These are phyloP conservation scores for Cladophialophora yegresii DNA, from an alignment of 2,329 filamentous ascomycete species.

Conservation along the genomic window DNA sequence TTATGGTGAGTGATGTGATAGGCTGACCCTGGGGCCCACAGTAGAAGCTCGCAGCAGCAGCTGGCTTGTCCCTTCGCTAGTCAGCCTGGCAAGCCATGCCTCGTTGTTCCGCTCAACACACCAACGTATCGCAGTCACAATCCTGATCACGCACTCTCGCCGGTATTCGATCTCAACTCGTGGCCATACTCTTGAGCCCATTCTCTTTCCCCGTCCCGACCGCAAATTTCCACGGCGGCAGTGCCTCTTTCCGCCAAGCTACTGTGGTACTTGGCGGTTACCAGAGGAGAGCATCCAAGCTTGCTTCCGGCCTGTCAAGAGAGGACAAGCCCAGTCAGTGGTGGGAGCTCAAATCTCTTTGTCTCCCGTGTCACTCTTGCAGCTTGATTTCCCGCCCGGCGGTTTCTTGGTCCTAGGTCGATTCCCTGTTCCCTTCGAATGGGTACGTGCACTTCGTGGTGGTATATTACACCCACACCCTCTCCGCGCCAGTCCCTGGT, in stretches of 20 bases:
- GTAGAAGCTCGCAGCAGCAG: conserved; percentile 4
- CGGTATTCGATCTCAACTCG: background rate
- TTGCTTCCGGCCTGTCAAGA: background rate
- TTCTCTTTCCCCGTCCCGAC: background rate
- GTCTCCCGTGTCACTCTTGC: background rate
- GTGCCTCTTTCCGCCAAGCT: conserved; percentile 3
- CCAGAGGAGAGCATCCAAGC: conserved; percentile 3
- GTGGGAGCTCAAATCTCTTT: background rate
- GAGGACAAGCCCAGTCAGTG: background rate
- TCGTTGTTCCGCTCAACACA: conserved; percentile 2
- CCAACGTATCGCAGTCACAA: conserved; percentile 6
- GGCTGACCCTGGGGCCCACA: background rate
- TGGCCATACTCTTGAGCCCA: background rate
- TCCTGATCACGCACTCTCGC: conserved; percentile 12
- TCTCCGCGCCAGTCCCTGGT: background rate
- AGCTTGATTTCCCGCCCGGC: conserved; percentile 4
- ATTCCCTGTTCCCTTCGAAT: conserved; percentile 20
- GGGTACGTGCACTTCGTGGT: conserved; percentile 13
- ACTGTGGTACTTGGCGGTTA: conserved; percentile 8
- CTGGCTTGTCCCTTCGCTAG: background rate
- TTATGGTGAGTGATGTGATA: conserved; percentile 14
- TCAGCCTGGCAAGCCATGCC: background rate
- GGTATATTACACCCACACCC: conserved; percentile 15
- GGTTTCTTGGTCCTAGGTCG: conserved; percentile 6
- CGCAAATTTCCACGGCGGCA: conserved; percentile 8